Evolutionary conservation across 1,139 yeast genomes (phyloP).

Genomic region (Yamadazyma kanchanaburiensis): DNA sequence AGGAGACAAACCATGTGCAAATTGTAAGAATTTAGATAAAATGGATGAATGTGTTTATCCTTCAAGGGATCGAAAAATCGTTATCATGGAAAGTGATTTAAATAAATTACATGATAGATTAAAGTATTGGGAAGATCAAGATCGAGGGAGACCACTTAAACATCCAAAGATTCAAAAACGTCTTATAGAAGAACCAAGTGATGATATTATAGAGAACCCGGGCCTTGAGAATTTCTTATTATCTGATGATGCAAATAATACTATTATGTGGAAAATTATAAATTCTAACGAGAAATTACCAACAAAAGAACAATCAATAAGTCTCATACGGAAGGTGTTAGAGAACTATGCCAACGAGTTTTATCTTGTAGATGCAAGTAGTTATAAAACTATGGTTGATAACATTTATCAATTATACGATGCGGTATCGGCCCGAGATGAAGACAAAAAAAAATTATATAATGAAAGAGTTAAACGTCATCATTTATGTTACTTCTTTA

Average conservation of each 20-base stretch:
- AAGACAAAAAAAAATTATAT: constrained; percentile 2
- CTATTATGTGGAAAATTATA: constrained; percentile 22
- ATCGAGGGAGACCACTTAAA: too few relatives aligned
- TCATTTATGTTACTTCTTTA: constrained; percentile 28
- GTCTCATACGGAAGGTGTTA: constrained; percentile 10
- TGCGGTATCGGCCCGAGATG: constrained; percentile 13
- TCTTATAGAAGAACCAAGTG: constrained; percentile 9
- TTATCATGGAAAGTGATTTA: constrained; percentile 50
- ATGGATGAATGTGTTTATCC: constrained; percentile 45
- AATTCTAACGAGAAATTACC: constrained; percentile 16
- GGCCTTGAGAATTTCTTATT: constrained; percentile 18
- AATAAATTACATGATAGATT: constrained; percentile 40
- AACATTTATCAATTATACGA: constrained; percentile 25
- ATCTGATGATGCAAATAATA: constrained; percentile 25
- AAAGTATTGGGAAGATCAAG: constrained; percentile 26
- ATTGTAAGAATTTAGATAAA: constrained; percentile 32
- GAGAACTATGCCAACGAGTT: constrained; percentile 14
- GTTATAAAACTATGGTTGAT: constrained; percentile 16
- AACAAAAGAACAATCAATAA: constrained; percentile 6
- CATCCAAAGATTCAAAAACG: constrained; percentile 11
- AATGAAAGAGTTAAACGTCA: constrained; percentile 10
- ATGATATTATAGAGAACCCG: constrained; percentile 6
- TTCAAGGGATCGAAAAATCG: constrained; percentile 46
- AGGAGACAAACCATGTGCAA: constrained; percentile 44
- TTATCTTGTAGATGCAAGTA: constrained; percentile 11